These are phyloP conservation scores for Bigelowiella natans DNA, from an alignment of 78 protist genomes.

Conservation along the genomic window DNA sequence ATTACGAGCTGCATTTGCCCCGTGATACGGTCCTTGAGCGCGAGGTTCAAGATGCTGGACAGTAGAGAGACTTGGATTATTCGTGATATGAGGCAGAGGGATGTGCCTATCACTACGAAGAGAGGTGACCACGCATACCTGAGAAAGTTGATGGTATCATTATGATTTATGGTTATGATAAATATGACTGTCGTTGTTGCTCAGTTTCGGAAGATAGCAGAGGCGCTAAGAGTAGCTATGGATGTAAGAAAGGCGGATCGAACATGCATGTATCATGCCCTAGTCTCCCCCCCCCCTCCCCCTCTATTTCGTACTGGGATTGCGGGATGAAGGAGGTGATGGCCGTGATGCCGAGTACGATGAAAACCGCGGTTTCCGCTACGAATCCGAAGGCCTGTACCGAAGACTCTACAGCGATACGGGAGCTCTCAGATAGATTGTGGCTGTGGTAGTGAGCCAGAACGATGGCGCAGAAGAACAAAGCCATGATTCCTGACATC, in stretches of 20 bases:
- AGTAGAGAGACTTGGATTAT: neutral
- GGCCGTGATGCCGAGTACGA: slow-evolving; percentile 38
- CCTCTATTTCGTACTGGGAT: no score
- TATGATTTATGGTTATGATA: no score
- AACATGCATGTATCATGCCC: no score
- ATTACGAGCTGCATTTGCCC: neutral
- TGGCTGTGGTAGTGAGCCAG: slow-evolving; percentile 5
- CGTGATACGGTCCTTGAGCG: neutral
- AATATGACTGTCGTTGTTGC: no score
- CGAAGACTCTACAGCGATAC: neutral
- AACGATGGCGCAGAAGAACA: neutral
- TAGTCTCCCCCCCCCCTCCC: no score
- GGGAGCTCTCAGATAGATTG: slow-evolving; percentile 7
- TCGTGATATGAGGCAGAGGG: neutral
- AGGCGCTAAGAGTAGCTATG: no score
- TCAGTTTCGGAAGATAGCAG: no score
- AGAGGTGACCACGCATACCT: neutral
- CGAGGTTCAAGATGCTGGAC: neutral
- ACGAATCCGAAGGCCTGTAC: slow-evolving; percentile 17
- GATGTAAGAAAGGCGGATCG: no score
- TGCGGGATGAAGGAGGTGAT: neutral
- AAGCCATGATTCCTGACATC: neutral
- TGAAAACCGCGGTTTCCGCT: slow-evolving; percentile 34
- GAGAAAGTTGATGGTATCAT: no score
- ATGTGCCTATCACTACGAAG: neutral